These are phyloP conservation scores for Chrysanthemum lavandulifolium DNA, from an alignment of 129 eudicot species.

Conservation along the genomic window DNA sequence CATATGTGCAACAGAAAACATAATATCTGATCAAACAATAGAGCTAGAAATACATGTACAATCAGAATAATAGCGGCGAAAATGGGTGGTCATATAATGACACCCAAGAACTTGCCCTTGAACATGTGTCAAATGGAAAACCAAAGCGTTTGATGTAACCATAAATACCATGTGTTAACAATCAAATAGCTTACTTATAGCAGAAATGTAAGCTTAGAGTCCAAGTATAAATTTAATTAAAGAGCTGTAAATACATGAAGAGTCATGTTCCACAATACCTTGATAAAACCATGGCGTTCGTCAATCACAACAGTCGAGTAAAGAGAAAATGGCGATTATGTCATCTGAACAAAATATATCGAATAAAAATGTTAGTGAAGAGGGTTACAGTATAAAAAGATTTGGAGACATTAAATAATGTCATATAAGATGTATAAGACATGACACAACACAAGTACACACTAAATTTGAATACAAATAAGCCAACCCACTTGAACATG, in stretches of 20 bases:
- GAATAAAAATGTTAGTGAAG: conserved; percentile 16
- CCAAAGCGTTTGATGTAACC: conserved; percentile 85
- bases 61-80: conserved; percentile 87
- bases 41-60: too few relatives aligned
- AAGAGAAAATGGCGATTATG: conserved; percentile 93
- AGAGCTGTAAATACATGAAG: conserved; percentile 1
- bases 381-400: neutral
- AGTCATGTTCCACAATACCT: conserved; percentile 39
- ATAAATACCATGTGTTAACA: conserved; percentile 7
- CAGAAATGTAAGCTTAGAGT: neutral
- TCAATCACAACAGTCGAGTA: conserved; percentile 97
- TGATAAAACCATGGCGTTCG: conserved; percentile 95
- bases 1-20: too few relatives aligned
- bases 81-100: conserved; percentile 83
- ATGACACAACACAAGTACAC: too few relatives aligned
- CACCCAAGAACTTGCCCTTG: conserved; percentile 63
- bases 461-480: too few relatives aligned
- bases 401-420: neutral
- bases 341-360: conserved; percentile 49
- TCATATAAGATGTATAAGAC: too few relatives aligned
- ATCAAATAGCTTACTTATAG: neutral
- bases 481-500: too few relatives aligned
- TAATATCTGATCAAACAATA: too few relatives aligned
- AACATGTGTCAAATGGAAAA: conserved; percentile 80
- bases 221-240: neutral